These are phyloP conservation scores for Hyphopichia homilentoma DNA, from an alignment of 805 yeast species.

Conservation along the genomic window DNA sequence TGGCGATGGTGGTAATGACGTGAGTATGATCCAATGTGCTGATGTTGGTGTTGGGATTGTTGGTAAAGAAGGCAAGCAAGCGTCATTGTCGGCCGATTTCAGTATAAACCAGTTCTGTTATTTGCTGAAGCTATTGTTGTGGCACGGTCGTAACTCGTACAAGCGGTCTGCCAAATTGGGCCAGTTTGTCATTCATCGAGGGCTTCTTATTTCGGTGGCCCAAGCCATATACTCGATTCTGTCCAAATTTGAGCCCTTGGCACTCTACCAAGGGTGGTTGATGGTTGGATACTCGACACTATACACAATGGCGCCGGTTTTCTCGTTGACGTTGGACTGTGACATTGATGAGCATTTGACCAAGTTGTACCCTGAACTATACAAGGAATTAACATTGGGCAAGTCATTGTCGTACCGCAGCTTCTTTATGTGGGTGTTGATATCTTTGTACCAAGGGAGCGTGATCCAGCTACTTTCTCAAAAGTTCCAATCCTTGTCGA, in stretches of 20 bases:
- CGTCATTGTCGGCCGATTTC: slow-evolving; percentile 95
- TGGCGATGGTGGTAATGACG: slow-evolving; percentile 99
- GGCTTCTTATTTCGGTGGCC: slow-evolving; percentile 87
- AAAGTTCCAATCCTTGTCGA: slow-evolving; percentile 58
- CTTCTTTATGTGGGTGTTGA: slow-evolving; percentile 85
- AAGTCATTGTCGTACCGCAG: slow-evolving; percentile 80
- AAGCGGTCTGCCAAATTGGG: slow-evolving; percentile 93
- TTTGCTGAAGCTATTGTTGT: slow-evolving; percentile 76
- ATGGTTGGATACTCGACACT: slow-evolving; percentile 98
- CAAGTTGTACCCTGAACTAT: slow-evolving; percentile 87
- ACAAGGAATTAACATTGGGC: slow-evolving; percentile 87
- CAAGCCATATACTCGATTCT: slow-evolving; percentile 90
- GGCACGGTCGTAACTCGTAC: slow-evolving; percentile 99
- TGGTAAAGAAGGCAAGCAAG: slow-evolving; percentile 98
- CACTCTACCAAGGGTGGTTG: slow-evolving; percentile 91
- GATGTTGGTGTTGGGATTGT: slow-evolving; percentile 99
- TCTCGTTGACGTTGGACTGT: slow-evolving; percentile 83
- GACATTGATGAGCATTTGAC: slow-evolving; percentile 91
- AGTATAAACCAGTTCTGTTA: slow-evolving; percentile 90
- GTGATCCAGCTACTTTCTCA: slow-evolving; percentile 84
- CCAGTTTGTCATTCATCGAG: slow-evolving; percentile 96
- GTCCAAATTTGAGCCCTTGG: slow-evolving; percentile 88
- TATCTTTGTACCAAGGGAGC: slow-evolving; percentile 88
- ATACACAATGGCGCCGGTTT: slow-evolving; percentile 98
- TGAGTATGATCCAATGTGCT: slow-evolving; percentile 97